These are phyloP conservation scores for Gracilaria gracilis DNA, from an alignment of 23 red algal genomes.

Conservation along the genomic window DNA sequence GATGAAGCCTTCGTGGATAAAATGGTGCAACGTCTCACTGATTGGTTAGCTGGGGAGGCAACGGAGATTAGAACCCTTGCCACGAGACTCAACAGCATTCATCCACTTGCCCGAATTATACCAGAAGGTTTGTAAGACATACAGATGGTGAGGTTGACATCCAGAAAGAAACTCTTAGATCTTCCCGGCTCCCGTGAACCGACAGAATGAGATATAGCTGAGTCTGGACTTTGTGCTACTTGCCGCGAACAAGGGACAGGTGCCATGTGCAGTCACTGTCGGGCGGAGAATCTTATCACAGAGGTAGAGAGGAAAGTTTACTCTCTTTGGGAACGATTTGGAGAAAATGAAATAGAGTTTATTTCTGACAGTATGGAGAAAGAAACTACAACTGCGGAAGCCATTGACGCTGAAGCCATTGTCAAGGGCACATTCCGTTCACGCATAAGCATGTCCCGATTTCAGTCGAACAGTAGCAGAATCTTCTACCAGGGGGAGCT, in stretches of 20 bases:
- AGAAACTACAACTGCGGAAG: background rate
- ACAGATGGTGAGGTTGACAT: slow-evolving; percentile 7
- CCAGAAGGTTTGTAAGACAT: slow-evolving; percentile 24
- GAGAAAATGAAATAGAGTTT: background rate
- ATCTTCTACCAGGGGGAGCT: slow-evolving; percentile 40
- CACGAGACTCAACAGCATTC: slow-evolving; percentile 5
- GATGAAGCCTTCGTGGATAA: background rate
- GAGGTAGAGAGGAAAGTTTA: slow-evolving; percentile 49
- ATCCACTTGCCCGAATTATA: slow-evolving; percentile 32
- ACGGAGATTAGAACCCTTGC: slow-evolving; percentile 3
- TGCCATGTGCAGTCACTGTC: slow-evolving; percentile 44
- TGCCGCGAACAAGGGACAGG: slow-evolving; percentile 58
- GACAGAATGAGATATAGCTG: slow-evolving; percentile 28
- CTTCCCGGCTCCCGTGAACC: slow-evolving; percentile 47
- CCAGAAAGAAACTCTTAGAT: background rate
- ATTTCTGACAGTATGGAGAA: background rate
- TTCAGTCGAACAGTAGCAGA: slow-evolving; percentile 19
- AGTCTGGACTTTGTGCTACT: slow-evolving; percentile 42
- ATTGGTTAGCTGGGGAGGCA: background rate
- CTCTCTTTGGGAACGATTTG: background rate
- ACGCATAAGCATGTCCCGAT: background rate
- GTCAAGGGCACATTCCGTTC: background rate
- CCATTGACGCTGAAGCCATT: background rate
- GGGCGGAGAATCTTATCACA: slow-evolving; percentile 32
- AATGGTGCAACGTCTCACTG: slow-evolving; percentile 28